These are phyloP conservation scores for Blastobotrys attinorum DNA, from an alignment of 805 yeast genomes.

Conservation along the genomic window DNA sequence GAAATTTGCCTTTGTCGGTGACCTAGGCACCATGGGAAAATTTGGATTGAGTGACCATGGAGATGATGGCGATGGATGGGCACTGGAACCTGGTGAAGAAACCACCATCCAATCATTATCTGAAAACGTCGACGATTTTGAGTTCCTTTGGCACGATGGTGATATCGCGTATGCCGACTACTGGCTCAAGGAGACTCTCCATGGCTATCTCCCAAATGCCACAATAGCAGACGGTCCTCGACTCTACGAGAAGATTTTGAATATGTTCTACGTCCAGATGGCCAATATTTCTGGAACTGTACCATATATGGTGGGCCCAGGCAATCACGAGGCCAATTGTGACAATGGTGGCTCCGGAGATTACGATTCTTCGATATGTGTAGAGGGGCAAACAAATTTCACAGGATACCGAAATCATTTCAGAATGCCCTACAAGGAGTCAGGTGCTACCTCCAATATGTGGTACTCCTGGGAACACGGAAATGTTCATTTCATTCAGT, in stretches of 20 bases:
- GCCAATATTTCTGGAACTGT: slow-evolving; percentile 15
- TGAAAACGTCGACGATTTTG: slow-evolving; percentile 15
- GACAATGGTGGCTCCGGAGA: slow-evolving; percentile 7
- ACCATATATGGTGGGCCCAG: slow-evolving; percentile 23
- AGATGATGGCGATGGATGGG: slow-evolving; percentile 12
- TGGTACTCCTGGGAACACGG: slow-evolving; percentile 30
- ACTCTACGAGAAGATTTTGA: slow-evolving; percentile 18
- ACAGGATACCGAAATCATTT: slow-evolving; percentile 24
- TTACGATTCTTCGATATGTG: slow-evolving; percentile 12
- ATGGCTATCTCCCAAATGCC: slow-evolving; percentile 10
- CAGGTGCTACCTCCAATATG: slow-evolving; percentile 24
- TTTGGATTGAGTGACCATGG: slow-evolving; percentile 9
- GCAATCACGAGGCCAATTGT: slow-evolving; percentile 23
- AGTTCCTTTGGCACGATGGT: slow-evolving; percentile 24
- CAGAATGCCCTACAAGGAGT: slow-evolving; percentile 25
- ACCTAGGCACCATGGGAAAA: slow-evolving; percentile 16
- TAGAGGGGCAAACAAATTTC: slow-evolving; percentile 24
- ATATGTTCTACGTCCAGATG: slow-evolving; percentile 19
- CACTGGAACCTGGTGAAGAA: slow-evolving; percentile 13
- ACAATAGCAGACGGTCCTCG: slow-evolving; percentile 9
- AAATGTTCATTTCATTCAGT: slow-evolving; percentile 24
- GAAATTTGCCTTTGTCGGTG: slow-evolving; percentile 15
- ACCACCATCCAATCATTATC: slow-evolving; percentile 15
- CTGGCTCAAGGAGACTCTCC: slow-evolving; percentile 21
- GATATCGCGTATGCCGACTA: slow-evolving; percentile 28